Evolutionary conservation across 2,329 filamentous ascomycete species (phyloP).

Genomic region (Reticulascus tulasneorum): DNA sequence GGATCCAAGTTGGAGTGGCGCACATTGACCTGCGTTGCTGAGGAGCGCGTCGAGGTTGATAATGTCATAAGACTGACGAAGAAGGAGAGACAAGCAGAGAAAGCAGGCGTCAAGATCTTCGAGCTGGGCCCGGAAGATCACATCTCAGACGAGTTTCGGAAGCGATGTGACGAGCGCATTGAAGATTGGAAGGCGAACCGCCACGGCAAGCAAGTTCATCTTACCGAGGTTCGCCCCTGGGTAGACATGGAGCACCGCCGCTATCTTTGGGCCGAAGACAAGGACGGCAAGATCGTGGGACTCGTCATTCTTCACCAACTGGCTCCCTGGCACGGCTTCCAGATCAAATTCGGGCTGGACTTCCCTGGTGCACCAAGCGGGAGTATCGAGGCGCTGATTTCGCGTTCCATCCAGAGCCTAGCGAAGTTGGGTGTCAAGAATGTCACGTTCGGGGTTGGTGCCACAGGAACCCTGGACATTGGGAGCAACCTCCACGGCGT

Average conservation of each 20-base stretch:
- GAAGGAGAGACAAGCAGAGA: constrained; percentile 75
- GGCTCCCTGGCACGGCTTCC: constrained; percentile 77
- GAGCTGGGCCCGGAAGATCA: constrained; percentile 65
- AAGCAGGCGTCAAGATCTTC: constrained; percentile 76
- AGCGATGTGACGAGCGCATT: constrained; percentile 68
- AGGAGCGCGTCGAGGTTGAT: constrained; percentile 81
- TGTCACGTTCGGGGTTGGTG: constrained; percentile 89
- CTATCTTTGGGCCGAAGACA: constrained; percentile 79
- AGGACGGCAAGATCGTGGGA: constrained; percentile 68
- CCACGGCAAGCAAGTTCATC: constrained; percentile 80
- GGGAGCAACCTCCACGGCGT: constrained; percentile 79
- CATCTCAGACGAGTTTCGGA: constrained; percentile 65
- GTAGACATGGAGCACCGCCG: constrained; percentile 76
- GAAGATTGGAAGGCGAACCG: constrained; percentile 75
- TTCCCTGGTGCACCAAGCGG: constrained; percentile 85
- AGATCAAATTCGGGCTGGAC: constrained; percentile 94
- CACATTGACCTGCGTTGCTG: constrained; percentile 80
- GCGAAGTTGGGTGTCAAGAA: constrained; percentile 55
- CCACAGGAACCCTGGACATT: constrained; percentile 67
- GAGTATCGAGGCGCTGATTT: constrained; percentile 73
- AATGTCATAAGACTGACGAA: constrained; percentile 79
- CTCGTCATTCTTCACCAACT: constrained; percentile 83
- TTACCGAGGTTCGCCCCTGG: constrained; percentile 89
- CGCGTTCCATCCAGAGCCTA: constrained; percentile 47
- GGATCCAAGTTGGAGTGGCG: constrained; percentile 81